Evolutionary conservation across 768 basidiomycete genomes (phyloP), one percentile per base, ranked within the genome.

Genomic region (Leccinum boreale): DNA sequence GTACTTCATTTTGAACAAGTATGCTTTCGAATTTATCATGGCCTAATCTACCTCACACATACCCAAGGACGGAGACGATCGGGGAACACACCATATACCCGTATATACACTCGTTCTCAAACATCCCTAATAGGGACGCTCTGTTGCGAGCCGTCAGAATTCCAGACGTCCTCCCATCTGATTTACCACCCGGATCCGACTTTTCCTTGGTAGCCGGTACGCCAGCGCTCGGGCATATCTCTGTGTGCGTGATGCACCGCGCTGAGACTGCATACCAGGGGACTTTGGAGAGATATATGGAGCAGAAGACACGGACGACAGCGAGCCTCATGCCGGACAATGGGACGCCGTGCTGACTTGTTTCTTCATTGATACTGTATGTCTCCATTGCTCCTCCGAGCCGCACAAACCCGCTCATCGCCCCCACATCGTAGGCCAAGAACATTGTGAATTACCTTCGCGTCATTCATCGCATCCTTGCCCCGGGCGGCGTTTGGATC

Each of bases 241-340:
- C 51, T 24, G 17, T 3, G 15, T 14, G 14, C 15, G 15, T 14
- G 14, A 36, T 36, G 15, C 14, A 17, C 47, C 21, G 9, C 35
- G 15, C 44, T 39, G 31, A 28, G 56, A 23, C 47, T 47, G 3
- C 14, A 63, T 10, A 62, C 55, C 67, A 83, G 93, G 94, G 31
- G 94, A 98, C 65, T 97, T 96, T 66, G 91, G 94, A 65, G 94
- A 96, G 65, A 86, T 96, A 17, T 98, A 96, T 67, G 91, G 90
- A 0, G 62, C 66, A 1, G 74, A 76, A 23, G 77, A 81, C 10
- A 73, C 76, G 42, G 74, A 80, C 29, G 77, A 80, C 11, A 74
- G 78, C 29, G 86, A 88, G 59, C 84, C 87, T 4, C 90, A 93
- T 52, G 75, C 81, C 3, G 92, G 89, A 12, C 72, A 83, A 63